These are phyloP conservation scores for Geotrichum cucujoidarum DNA, from an alignment of 1,139 yeast species.

Conservation along the genomic window DNA sequence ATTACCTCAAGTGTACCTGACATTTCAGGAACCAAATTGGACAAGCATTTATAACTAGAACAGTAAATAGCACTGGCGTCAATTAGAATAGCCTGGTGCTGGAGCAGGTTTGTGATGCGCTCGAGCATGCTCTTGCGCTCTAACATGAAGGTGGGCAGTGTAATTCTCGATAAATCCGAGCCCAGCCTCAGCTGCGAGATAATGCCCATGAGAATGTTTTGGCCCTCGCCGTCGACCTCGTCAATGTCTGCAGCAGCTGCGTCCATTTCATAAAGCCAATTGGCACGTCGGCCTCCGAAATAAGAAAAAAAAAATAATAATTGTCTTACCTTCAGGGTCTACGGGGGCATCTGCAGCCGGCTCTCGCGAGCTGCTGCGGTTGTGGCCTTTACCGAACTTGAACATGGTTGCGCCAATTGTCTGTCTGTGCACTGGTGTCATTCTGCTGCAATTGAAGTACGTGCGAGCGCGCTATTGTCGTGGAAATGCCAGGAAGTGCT, in stretches of 20 bases:
- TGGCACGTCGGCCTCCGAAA: background rate
- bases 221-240: conserved; percentile 87
- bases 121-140: conserved; percentile 96
- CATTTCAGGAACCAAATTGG: too few species aligned
- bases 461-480: too few species aligned
- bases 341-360: background rate
- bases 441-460: too few species aligned
- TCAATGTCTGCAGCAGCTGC: conserved; percentile 58
- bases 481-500: too few species aligned
- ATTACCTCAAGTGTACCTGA: too few species aligned
- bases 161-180: conserved; percentile 80
- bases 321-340: background rate
- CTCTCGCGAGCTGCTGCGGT: background rate
- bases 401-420: too few species aligned
- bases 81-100: conserved; percentile 70
- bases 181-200: conserved; percentile 92
- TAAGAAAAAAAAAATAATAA: too few species aligned
- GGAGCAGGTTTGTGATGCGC: conserved; percentile 84
- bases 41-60: too few species aligned
- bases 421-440: too few species aligned
- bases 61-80: conserved; percentile 62
- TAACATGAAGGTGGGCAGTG: conserved; percentile 88
- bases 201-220: conserved; percentile 76
- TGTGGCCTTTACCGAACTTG: background rate
- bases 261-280: background rate